These are phyloP conservation scores for Nyssa sinensis DNA, from an alignment of 148 eudicot genomes.

Conservation along the genomic window DNA sequence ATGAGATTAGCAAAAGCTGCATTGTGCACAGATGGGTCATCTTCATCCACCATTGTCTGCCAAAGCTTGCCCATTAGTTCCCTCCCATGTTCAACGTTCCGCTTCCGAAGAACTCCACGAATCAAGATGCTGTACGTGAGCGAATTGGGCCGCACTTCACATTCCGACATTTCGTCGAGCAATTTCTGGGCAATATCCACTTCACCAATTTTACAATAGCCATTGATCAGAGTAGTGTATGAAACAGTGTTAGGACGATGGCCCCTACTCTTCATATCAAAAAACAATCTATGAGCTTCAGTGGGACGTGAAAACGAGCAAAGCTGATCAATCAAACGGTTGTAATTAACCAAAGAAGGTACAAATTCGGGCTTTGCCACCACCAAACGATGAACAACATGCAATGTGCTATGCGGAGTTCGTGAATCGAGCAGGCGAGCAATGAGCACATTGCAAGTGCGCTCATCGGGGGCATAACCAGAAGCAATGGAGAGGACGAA, in stretches of 20 bases:
- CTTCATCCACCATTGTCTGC: slow-evolving; percentile 46
- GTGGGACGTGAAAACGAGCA: slow-evolving; percentile 34
- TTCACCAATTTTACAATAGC: slow-evolving; percentile 52
- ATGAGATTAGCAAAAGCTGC: slow-evolving; percentile 73
- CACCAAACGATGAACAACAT: slow-evolving; percentile 38
- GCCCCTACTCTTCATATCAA: slow-evolving; percentile 59
- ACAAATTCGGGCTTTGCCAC: slow-evolving; percentile 46
- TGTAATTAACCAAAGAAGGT: slow-evolving; percentile 65
- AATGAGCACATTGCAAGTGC: slow-evolving; percentile 79
- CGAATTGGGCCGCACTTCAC: slow-evolving; percentile 53
- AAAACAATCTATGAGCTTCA: slow-evolving; percentile 55
- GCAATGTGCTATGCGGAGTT: slow-evolving; percentile 42
- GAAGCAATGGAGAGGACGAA: slow-evolving; percentile 39
- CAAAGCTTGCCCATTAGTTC: slow-evolving; percentile 48
- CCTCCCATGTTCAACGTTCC: slow-evolving; percentile 43
- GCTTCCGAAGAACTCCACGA: slow-evolving; percentile 49
- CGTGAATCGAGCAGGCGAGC: slow-evolving; percentile 54
- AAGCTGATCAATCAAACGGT: slow-evolving; percentile 68
- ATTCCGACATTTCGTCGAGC: slow-evolving; percentile 65
- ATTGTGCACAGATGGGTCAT: slow-evolving; percentile 37
- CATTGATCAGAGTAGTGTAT: slow-evolving; percentile 72
- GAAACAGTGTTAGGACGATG: slow-evolving; percentile 60
- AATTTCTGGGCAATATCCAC: slow-evolving; percentile 49
- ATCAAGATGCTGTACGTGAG: slow-evolving; percentile 59
- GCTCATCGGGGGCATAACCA: slow-evolving; percentile 49